Evolutionary conservation across 1,139 yeast species (phyloP), one percentile per base, ranked within the genome.

Genomic region (Blastobotrys petasosporus): DNA sequence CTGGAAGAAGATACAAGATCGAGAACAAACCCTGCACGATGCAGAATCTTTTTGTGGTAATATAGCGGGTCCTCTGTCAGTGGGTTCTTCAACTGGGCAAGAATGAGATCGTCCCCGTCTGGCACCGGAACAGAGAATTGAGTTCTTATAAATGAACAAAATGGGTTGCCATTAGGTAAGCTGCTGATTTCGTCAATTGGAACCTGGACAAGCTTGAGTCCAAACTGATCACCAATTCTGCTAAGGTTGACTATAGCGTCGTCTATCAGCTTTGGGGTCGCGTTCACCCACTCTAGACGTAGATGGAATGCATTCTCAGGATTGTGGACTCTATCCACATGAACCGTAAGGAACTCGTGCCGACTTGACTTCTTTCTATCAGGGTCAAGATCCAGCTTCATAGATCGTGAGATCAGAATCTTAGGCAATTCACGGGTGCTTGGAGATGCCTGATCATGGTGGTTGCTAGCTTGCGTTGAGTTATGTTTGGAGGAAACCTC

Each of bases 231-330:
- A 57, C 95, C 87, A 38, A 82, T 70, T 48, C 96, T 74, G 0
- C 88, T 77, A 85, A 97, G 83, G 44, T 78, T 77, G 36, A 75
- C 81, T 29, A 94, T 75, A n/a, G 87, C 73, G 56, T 92, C 97
- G 55, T 94, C 98, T 48, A 94, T 82, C 42, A 92, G 74, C 59
- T 83, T 85, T 0, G 95, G 85, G 0, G 97, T 87, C 0, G 95
- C 82, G 50, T 85, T 86, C 33, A 92, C 69, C 98, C 99, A 94
- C 63, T 92, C 97, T 28, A 92, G 67, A 45, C 96, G 72, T 32
- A 94, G 75, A 59, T 90, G 98, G 68, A 82, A 94, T 59, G 97
- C 90, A 59, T 90, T 95, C 52, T 87, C 94, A 0, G 97, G 97
- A 60, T 90, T 92, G 61, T 88, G 97, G 2, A 88, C 92, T 46